A percentile compares a stretch with the other conserved stretches of the same genome.
These are phyloP conservation scores for Durusdinium trenchii DNA, from an alignment of 73 alveolate genomes.

Conservation along the genomic window DNA sequence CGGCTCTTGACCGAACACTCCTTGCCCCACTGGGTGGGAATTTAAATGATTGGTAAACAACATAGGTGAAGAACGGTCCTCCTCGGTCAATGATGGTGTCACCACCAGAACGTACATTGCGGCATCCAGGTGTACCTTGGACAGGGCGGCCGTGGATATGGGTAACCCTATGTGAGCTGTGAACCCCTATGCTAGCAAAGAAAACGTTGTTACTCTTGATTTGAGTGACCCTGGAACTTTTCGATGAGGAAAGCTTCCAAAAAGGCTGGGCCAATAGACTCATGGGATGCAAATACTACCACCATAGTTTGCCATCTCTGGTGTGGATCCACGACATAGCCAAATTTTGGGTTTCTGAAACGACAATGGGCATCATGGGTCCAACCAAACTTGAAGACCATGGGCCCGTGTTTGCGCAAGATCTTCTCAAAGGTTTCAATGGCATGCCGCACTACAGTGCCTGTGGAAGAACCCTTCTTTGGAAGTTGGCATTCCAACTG, in stretches of 20 bases:
- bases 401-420: background rate
- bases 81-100: background rate
- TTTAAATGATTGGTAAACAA: background rate
- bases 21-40: background rate
- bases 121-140: background rate
- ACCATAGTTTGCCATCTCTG: conserved; percentile 13
- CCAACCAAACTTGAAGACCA: conserved; percentile 25
- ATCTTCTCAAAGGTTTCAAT: background rate
- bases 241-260: background rate
- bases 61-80: background rate
- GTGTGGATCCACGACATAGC: background rate
- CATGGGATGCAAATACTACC: background rate
- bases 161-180: background rate
- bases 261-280: background rate
- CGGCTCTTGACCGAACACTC: background rate
- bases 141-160: background rate
- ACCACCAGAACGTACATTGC: background rate
- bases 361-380: background rate
- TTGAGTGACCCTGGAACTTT: background rate
- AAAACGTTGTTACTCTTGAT: background rate
- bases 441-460: background rate
- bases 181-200: background rate
- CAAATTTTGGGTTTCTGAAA: background rate
- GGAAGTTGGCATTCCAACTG: background rate
- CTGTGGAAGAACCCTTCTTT: background rate